Evolutionary conservation across 2,329 filamentous ascomycete genomes (phyloP).

Genomic region (Cercospora beticola): DNA sequence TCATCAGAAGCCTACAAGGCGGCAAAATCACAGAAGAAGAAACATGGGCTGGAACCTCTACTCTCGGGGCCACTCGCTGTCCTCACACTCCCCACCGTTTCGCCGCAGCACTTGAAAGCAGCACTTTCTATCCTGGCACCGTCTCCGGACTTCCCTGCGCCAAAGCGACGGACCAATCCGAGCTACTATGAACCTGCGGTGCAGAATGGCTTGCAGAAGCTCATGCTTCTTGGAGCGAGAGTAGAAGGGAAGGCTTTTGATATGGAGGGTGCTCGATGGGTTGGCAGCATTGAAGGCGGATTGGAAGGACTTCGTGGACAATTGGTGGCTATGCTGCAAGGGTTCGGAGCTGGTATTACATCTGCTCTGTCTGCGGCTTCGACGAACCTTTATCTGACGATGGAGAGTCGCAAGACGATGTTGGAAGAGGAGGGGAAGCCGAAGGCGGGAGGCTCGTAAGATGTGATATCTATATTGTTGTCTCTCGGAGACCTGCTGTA

Average conservation of each 20-base stretch:
- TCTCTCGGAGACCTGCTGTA: not conserved
- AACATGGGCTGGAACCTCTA: slow-evolving; percentile 68
- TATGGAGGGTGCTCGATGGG: slow-evolving; percentile 66
- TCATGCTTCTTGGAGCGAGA: slow-evolving; percentile 81
- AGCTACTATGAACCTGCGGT: slow-evolving; percentile 77
- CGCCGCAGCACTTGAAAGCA: slow-evolving; percentile 78
- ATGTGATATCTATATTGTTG: not conserved
- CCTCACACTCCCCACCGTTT: slow-evolving; percentile 77
- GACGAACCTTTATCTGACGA: slow-evolving; percentile 80
- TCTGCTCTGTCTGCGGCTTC: slow-evolving; percentile 75
- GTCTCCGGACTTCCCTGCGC: slow-evolving; percentile 71
- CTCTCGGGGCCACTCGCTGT: slow-evolving; percentile 79
- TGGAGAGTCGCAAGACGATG: slow-evolving; percentile 78
- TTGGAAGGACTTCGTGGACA: slow-evolving; percentile 77
- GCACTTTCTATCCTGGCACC: slow-evolving; percentile 78
- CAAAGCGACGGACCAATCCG: slow-evolving; percentile 71
- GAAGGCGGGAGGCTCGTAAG: not conserved
- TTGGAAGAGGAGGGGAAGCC: slow-evolving; percentile 68
- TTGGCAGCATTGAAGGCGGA: slow-evolving; percentile 76
- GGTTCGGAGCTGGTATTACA: slow-evolving; percentile 74
- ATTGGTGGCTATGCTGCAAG: slow-evolving; percentile 77
- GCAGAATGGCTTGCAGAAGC: slow-evolving; percentile 80
- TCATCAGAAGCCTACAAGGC: slow-evolving; percentile 56
- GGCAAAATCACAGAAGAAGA: slow-evolving; percentile 39
- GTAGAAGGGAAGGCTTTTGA: slow-evolving; percentile 87